Base-by-base conservation (phyloP, 768 basidiomycete genomes). In the Lentinula edodes region DNA sequence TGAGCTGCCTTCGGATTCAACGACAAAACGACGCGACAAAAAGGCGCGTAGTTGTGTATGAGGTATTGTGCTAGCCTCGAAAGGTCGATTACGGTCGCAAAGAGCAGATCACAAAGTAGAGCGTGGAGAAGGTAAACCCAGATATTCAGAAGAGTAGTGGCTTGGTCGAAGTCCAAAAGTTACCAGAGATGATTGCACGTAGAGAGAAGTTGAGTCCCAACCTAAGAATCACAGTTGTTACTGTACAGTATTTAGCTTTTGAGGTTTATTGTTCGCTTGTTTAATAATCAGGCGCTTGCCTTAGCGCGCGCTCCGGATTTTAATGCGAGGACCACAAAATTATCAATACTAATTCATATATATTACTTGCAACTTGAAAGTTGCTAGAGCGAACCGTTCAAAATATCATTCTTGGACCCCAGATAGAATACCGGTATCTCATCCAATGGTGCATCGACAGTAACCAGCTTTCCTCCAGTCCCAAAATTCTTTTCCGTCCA, bases 391-490 rank as follows among this genome's bases (percentile, higher is more conserved):
- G n/a, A 38, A 9, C 70, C 73, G 43, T 41, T 61, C 38, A 75
- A 61, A 41, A 75, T 73, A 58, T 73, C 71, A 4, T 52, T 45
- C 52, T 72, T 75, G 20, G 54, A 62, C 16, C 72, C 74, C 36
- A 75, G 62, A 64, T 70, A 73, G 56, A 74, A 71, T 16, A 76
- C 72, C 1, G 72, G 75, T 15, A 76, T 76, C 52, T 72, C 64
- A 52, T 72, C 70, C 23, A 73, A 63, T 8, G 65, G 62, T 1
- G 74, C 73, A 60, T 65, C 69, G n/a, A 75, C 62, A 52, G 68
- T 74, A 13, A 75, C 64, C 32, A 58, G 61, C 32, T 46, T 63
- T 13, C 73, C 73, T 28, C 74, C 74, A 28, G 52, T 59, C 10
- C 71, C 72, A 58, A 72, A 69, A 39, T 70, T 61, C 51, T 62